These are phyloP conservation scores for Periconia macrospinosa DNA, from an alignment of 2,329 filamentous ascomycete species.

Conservation along the genomic window DNA sequence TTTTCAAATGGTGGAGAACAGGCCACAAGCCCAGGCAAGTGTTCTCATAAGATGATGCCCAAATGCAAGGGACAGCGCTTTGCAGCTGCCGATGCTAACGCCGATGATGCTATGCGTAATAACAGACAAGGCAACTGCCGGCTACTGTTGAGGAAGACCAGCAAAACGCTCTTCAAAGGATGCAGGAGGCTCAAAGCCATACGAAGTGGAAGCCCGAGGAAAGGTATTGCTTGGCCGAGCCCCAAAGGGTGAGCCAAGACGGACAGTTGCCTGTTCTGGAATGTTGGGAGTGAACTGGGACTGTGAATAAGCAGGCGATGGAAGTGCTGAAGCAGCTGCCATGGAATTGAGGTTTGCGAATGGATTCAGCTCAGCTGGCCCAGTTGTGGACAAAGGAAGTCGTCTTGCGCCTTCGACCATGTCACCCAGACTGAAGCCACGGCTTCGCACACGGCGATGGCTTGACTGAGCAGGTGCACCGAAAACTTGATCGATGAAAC, in stretches of 20 bases:
- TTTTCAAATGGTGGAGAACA: slow-evolving; percentile 25
- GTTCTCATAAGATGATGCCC: slow-evolving; percentile 16
- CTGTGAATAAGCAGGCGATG: slow-evolving; percentile 14
- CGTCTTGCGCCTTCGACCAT: slow-evolving; percentile 54
- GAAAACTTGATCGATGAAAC: slow-evolving; percentile 50
- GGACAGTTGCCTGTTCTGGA: slow-evolving; percentile 44
- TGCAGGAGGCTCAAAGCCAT: slow-evolving; percentile 36
- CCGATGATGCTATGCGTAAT: slow-evolving; percentile 35
- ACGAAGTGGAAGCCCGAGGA: slow-evolving; percentile 45
- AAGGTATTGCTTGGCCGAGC: slow-evolving; percentile 50
- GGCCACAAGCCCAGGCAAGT: slow-evolving; percentile 24
- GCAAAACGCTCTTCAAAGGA: slow-evolving; percentile 46
- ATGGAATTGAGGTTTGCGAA: slow-evolving; percentile 25
- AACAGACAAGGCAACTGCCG: slow-evolving; percentile 16
- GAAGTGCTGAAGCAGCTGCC: slow-evolving; percentile 27
- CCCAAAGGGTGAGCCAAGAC: slow-evolving; percentile 53
- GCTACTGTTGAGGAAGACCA: slow-evolving; percentile 26
- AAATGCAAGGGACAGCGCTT: slow-evolving; percentile 20
- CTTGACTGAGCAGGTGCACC: slow-evolving; percentile 52
- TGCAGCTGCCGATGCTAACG: slow-evolving; percentile 31
- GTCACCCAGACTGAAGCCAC: slow-evolving; percentile 64
- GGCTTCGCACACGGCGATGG: slow-evolving; percentile 60
- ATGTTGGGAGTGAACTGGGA: slow-evolving; percentile 11
- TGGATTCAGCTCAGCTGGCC: slow-evolving; percentile 42
- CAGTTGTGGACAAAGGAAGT: slow-evolving; percentile 58